A percentile compares a stretch with the other conserved stretches of the same genome.
Conservation (phyloP, 345 rosid species). For the Rhodamnia rubescens region DNA sequence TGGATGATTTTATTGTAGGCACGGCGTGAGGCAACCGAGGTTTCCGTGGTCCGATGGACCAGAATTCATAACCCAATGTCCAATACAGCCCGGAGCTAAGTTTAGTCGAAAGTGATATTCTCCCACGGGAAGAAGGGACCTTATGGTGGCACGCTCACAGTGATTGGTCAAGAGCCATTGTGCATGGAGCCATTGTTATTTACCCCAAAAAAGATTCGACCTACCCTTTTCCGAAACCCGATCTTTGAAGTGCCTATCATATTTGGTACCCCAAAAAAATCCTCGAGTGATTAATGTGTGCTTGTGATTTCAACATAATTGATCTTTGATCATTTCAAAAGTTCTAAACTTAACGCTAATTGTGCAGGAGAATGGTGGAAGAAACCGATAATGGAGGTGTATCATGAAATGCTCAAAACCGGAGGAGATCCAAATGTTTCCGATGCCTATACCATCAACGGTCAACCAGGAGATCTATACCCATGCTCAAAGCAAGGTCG, state of each 20-base stretch:
- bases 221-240: slow-evolving; percentile 22
- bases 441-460: slow-evolving; percentile 17
- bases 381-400: slow-evolving; percentile 9
- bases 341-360: not conserved
- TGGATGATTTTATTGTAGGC: slow-evolving; percentile 7
- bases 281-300: not conserved
- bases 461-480: slow-evolving; percentile 36
- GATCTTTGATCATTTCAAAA: not conserved
- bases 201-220: slow-evolving; percentile 10
- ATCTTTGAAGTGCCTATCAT: slow-evolving; percentile 19
- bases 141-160: slow-evolving; percentile 18
- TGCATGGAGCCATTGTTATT: slow-evolving; percentile 25
- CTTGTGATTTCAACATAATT: not conserved
- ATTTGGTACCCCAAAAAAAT: slow-evolving; percentile 2
- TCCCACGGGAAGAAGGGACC: slow-evolving; percentile 23
- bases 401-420: not conserved
- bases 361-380: slow-evolving; percentile 39
- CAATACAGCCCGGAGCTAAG: slow-evolving; percentile 14
- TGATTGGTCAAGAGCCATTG: slow-evolving; percentile 22
- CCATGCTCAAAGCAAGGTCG: slow-evolving; percentile 23
- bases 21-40: slow-evolving; percentile 29
- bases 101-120: slow-evolving; percentile 13
- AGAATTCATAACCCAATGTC: slow-evolving; percentile 30
- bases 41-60: slow-evolving; percentile 43
- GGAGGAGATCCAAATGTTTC: slow-evolving; percentile 23